Percentiles rank a stretch among this genome's conserved stretches.
Evolutionary conservation across 2,329 filamentous ascomycete genomes (phyloP).

Genomic region (Capronia epimyces): DNA sequence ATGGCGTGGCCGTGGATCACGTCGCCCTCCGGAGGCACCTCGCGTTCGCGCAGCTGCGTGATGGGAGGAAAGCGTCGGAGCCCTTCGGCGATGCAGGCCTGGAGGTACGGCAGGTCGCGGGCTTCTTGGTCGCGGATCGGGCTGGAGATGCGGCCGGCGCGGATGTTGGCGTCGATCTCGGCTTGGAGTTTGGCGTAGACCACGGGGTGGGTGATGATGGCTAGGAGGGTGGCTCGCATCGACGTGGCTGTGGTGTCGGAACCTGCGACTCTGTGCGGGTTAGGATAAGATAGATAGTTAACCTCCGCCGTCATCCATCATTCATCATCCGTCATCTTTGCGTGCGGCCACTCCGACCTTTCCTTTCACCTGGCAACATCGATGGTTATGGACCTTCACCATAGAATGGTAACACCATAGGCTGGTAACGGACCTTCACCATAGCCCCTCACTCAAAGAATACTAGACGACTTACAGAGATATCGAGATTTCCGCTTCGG

Average conservation of each 20-base stretch:
- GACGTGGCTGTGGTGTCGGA: slow-evolving; percentile 22
- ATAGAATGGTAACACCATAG: too few species aligned
- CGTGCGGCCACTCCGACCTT: too few species aligned
- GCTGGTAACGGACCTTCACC: too few species aligned
- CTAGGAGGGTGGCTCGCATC: slow-evolving; percentile 18
- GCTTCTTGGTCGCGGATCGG: slow-evolving; percentile 31
- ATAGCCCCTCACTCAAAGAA: too few species aligned
- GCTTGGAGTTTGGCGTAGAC: slow-evolving; percentile 14
- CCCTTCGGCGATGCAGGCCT: slow-evolving; percentile 47
- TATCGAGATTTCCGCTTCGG: slow-evolving; percentile 16
- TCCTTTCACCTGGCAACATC: too few species aligned
- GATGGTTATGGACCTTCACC: too few species aligned
- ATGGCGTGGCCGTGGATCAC: slow-evolving; percentile 39
- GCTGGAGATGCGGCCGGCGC: slow-evolving; percentile 5
- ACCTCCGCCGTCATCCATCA: too few species aligned
- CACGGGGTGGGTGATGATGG: slow-evolving; percentile 17
- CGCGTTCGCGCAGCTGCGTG: slow-evolving; percentile 33
- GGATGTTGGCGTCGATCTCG: slow-evolving; percentile 17
- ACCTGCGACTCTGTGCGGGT: slow-evolving; percentile 21
- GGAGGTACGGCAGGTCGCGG: slow-evolving; percentile 43
- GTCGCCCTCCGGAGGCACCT: slow-evolving; percentile 38
- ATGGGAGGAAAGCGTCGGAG: slow-evolving; percentile 46
- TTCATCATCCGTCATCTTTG: too few species aligned
- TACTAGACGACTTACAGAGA: slow-evolving; percentile 6
- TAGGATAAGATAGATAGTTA: too few species aligned